phyloP scores from a whole-genome alignment of 352 stramenopile genomes.

The Pythium sukuiense region DNA sequence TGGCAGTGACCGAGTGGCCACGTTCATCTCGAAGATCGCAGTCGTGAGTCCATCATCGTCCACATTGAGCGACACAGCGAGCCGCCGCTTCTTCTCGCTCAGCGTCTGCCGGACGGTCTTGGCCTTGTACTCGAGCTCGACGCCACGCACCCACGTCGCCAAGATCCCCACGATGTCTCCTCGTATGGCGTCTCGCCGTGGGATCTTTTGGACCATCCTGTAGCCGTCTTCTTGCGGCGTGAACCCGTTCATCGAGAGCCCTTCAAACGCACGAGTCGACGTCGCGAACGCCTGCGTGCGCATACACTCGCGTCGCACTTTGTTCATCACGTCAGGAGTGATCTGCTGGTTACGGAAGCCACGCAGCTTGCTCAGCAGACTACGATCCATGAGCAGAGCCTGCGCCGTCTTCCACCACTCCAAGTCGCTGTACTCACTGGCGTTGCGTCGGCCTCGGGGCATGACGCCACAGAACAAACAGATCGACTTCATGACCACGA shows the following conservation, averaged over 20 bases:
- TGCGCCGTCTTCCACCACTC: slow-evolving; percentile 85
- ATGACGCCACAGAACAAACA: slow-evolving; percentile 66
- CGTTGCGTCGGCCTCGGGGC: slow-evolving; percentile 50
- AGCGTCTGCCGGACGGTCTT: slow-evolving; percentile 52
- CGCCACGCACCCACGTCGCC: slow-evolving; percentile 68
- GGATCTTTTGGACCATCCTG: slow-evolving; percentile 26
- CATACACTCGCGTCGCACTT: slow-evolving; percentile 74
- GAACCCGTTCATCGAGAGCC: slow-evolving; percentile 5
- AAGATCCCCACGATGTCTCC: slow-evolving; percentile 54
- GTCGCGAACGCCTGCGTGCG: slow-evolving; percentile 44
- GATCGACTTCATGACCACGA: slow-evolving; percentile 75
- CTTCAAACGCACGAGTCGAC: slow-evolving; percentile 31
- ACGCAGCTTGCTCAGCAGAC: slow-evolving; percentile 55
- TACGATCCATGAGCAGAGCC: slow-evolving; percentile 78
- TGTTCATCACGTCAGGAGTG: slow-evolving; percentile 69
- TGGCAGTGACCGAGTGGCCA: slow-evolving; percentile 60
- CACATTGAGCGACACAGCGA: slow-evolving; percentile 39
- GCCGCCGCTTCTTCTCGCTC: slow-evolving; percentile 47
- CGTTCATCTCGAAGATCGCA: slow-evolving; percentile 58
- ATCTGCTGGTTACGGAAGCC: slow-evolving; percentile 51
- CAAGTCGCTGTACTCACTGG: slow-evolving; percentile 66
- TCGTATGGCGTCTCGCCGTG: slow-evolving; percentile 35
- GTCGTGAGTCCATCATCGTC: slow-evolving; percentile 41
- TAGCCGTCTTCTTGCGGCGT: slow-evolving; percentile 10
- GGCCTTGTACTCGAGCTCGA: slow-evolving; percentile 80